phyloP scores from a whole-genome alignment of 2,329 filamentous ascomycete genomes.

The Cercospora beticola region DNA sequence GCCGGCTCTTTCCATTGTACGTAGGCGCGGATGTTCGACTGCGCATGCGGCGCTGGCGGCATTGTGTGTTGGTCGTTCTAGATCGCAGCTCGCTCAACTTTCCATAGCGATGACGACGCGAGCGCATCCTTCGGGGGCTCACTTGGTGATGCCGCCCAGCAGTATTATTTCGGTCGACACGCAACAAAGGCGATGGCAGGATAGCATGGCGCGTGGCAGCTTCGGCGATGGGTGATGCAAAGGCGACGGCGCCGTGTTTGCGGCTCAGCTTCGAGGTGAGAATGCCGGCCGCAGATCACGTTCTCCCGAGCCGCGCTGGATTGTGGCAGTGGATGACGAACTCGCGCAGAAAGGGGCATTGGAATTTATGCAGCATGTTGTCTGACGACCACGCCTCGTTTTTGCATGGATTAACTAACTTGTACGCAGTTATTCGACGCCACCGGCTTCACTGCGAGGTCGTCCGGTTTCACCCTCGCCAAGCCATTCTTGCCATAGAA shows the following conservation, averaged over 20 bases:
- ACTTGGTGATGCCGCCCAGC: background rate
- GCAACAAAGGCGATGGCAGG: background rate
- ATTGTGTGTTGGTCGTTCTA: slow-evolving; percentile 5
- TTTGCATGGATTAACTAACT: slow-evolving; percentile 3
- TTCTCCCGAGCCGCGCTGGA: background rate
- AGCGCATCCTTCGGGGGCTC: slow-evolving; percentile 13
- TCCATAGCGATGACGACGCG: slow-evolving; percentile 12
- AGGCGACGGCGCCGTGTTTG: background rate
- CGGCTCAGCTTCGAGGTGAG: slow-evolving; percentile 1
- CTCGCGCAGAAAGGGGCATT: background rate
- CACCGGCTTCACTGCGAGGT: slow-evolving; percentile 25
- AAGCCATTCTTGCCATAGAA: slow-evolving; percentile 93
- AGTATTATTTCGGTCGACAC: background rate
- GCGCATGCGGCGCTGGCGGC: slow-evolving; percentile 18
- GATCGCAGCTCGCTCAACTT: slow-evolving; percentile 17
- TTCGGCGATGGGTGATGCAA: background rate
- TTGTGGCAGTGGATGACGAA: background rate
- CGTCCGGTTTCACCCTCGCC: slow-evolving; percentile 65
- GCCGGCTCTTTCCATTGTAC: slow-evolving; percentile 92
- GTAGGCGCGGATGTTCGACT: slow-evolving; percentile 85
- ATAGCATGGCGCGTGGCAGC: background rate
- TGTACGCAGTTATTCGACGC: background rate
- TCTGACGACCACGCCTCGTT: background rate
- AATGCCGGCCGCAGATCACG: slow-evolving; percentile 1
- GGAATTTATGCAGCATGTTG: background rate